Evolutionary conservation across 192 early-diverging fungal species (phyloP), one percentile per base, ranked within the genome.

Genomic region (Backusella circina): DNA sequence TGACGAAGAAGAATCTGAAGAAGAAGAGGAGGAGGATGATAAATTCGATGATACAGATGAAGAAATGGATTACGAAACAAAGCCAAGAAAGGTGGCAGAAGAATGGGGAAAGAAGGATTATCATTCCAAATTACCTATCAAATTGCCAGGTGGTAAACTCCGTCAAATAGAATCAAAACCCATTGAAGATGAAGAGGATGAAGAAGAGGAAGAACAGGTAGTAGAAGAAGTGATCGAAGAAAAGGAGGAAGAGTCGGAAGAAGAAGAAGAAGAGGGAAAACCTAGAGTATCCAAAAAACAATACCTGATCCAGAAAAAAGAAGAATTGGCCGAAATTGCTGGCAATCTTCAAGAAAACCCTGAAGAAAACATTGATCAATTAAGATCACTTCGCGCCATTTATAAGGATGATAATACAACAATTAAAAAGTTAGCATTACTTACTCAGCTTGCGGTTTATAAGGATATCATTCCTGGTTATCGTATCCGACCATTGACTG

Each of bases 401-500:
- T 84, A 90, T 50, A 83, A 84, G 16, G 90, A 93, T 64, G 84
- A 83, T 5, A 92, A 93, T 71, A 68, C 77, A 5, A 85, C 85
- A 12, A 87, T 97, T 51, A 87, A 88, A 71, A 92, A 93, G 64
- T 77, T 99, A 37, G 92, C 90, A 0, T 78, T 97, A 31, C 79
- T 98, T 65, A 95, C 95, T 10, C 95, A 96, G 81, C 85, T 98
- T 35, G 94, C 94, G 0, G 93, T 99, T 4, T 99, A 93, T 86
- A 91, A 95, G 73, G 97, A 99, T 78, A 94, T 99, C 80, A 87
- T 98, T 38, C 97, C 97, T 2, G 95, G 92, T 44, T 99, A 99
- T 85, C 90, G 95, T 26, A 98, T 99, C 70, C 92, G 96, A 37
- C 86, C 92, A 39, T 84, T 96, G 74, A 91, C 94, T 0, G 96